Conservation (phyloP, 1,284 basidiomycete species). For the Somion occarium region DNA sequence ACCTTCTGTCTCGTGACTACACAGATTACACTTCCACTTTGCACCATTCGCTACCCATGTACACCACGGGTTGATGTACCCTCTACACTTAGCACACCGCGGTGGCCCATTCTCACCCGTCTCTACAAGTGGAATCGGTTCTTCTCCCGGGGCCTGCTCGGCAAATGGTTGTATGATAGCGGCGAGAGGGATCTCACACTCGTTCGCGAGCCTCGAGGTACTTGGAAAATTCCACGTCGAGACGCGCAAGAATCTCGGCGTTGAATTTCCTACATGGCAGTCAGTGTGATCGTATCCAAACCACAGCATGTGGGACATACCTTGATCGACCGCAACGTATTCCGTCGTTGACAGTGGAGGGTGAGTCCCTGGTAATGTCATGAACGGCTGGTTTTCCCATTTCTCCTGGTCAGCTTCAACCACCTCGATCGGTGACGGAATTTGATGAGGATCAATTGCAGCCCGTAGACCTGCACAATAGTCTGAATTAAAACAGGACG, state of each 20-base stretch:
- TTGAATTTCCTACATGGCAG: constrained; percentile 53
- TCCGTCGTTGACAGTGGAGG: constrained; percentile 87
- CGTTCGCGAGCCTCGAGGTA: constrained; percentile 74
- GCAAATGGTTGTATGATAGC: constrained; percentile 91
- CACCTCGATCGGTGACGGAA: constrained; percentile 86
- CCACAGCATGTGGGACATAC: constrained; percentile 34
- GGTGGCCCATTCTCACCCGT: constrained; percentile 71
- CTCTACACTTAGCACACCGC: constrained; percentile 83
- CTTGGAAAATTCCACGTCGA: constrained; percentile 76
- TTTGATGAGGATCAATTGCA: constrained; percentile 86
- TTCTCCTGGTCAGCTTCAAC: constrained; percentile 81
- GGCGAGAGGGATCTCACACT: constrained; percentile 83
- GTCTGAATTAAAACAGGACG: neutral
- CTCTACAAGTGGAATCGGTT: constrained; percentile 76
- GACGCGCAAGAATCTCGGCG: constrained; percentile 61
- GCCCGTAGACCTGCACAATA: constrained; percentile 59
- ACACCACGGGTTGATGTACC: constrained; percentile 96
- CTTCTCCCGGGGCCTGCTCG: constrained; percentile 76
- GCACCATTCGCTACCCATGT: constrained; percentile 82
- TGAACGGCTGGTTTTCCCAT: constrained; percentile 78
- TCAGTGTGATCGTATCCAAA: constrained; percentile 1
- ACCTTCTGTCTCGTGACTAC: constrained; percentile 82
- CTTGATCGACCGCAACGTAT: constrained; percentile 90
- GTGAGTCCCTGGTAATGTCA: constrained; percentile 72
- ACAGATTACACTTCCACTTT: constrained; percentile 93